A percentile compares a stretch with the other conserved stretches of the same genome.
Conservation (phyloP, 202 grass and related monocot species). For the Saccharum hybrid region DNA sequence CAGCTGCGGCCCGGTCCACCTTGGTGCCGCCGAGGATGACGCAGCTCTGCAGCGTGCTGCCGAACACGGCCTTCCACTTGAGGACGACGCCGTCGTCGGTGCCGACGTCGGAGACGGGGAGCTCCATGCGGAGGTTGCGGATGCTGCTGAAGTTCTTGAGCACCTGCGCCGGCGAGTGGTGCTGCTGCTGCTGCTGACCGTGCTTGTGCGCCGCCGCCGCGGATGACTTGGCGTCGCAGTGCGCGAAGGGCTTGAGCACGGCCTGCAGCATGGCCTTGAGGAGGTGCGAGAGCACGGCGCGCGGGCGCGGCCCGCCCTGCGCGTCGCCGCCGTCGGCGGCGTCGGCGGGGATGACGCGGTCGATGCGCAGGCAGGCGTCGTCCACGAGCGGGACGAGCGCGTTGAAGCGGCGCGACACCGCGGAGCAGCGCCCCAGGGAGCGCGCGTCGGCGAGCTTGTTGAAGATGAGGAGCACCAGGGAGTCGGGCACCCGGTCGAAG, state of each 20-base stretch:
- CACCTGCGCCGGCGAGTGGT: conserved; percentile 92
- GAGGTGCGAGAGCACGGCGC: conserved; percentile 68
- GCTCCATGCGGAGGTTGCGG: conserved; percentile 84
- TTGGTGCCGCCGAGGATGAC: conserved; percentile 86
- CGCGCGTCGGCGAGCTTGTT: conserved; percentile 90
- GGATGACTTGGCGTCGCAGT: conserved; percentile 52
- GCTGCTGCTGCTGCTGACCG: neutral
- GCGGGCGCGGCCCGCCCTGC: conserved; percentile 56
- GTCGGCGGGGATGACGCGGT: conserved; percentile 67
- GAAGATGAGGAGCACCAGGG: conserved; percentile 82
- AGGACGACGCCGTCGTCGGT: conserved; percentile 79
- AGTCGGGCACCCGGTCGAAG: conserved; percentile 84
- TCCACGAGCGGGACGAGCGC: conserved; percentile 78
- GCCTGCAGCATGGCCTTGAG: conserved; percentile 79
- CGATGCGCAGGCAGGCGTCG: conserved; percentile 77
- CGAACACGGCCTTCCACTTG: conserved; percentile 94
- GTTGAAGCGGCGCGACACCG: conserved; percentile 91
- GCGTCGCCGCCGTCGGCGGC: conserved; percentile 13
- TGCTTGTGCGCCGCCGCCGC: neutral
- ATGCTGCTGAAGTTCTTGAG: conserved; percentile 91
- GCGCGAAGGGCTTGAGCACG: conserved; percentile 85
- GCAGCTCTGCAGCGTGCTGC: conserved; percentile 87
- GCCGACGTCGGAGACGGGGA: conserved; percentile 84
- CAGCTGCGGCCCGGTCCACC: conserved; percentile 47
- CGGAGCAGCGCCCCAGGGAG: conserved; percentile 77